These are phyloP conservation scores for Amauroascus verrucosus DNA, from an alignment of 2,329 filamentous ascomycete species.

Conservation along the genomic window DNA sequence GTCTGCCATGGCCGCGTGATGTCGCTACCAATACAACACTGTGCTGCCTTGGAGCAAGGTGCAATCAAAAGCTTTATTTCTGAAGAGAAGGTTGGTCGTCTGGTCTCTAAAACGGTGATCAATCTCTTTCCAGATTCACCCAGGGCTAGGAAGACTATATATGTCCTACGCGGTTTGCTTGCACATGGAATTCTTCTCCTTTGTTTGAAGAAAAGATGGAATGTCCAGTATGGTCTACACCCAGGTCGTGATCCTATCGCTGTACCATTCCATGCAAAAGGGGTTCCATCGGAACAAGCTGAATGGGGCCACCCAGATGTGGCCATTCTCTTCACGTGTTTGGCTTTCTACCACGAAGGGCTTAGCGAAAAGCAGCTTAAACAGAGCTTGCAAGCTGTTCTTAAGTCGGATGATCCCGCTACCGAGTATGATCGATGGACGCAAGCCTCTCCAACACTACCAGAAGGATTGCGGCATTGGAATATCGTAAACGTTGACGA, in stretches of 20 bases:
- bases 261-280: conserved; percentile 59
- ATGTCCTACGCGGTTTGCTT: conserved; percentile 54
- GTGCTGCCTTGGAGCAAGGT: conserved; percentile 25
- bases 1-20: neutral
- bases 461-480: conserved; percentile 42
- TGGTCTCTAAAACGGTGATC: conserved; percentile 17
- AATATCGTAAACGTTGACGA: conserved; percentile 53
- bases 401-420: conserved; percentile 48
- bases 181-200: conserved; percentile 50
- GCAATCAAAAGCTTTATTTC: conserved; percentile 25
- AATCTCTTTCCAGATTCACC: conserved; percentile 22
- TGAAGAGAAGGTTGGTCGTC: neutral
- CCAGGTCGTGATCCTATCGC: conserved; percentile 41
- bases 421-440: conserved; percentile 47
- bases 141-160: conserved; percentile 29
- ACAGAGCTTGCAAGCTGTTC: conserved; percentile 41
- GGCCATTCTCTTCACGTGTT: conserved; percentile 52
- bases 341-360: conserved; percentile 58
- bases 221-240: conserved; percentile 55
- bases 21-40: neutral
- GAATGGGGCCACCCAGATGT: conserved; percentile 63
- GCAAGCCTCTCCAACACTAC: conserved; percentile 34
- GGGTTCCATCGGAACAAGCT: conserved; percentile 49
- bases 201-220: conserved; percentile 53
- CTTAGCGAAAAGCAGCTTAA: conserved; percentile 42